Conservation (phyloP, 2,329 filamentous ascomycete genomes). For the Bipolaris zeicola region DNA sequence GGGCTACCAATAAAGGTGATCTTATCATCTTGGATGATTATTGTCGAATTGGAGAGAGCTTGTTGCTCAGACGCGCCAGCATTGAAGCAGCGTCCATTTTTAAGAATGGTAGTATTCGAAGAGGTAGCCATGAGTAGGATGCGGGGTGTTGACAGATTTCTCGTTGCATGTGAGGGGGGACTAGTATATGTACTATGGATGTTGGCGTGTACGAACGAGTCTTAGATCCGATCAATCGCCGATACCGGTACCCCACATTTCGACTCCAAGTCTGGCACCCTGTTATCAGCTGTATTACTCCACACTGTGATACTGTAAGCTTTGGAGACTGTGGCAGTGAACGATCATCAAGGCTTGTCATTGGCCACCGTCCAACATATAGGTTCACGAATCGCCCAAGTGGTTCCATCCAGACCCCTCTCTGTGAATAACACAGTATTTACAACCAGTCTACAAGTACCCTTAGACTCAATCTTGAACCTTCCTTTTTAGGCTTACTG, state of each 20-base stretch:
- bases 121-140: slow-evolving; percentile 17
- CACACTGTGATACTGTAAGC: neutral
- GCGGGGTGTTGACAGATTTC: neutral
- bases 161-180: slow-evolving; percentile 10
- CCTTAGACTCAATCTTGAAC: neutral
- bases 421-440: neutral
- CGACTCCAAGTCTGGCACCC: neutral
- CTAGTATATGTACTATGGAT: neutral
- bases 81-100: slow-evolving; percentile 36
- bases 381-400: neutral
- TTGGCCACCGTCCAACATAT: neutral
- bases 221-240: slow-evolving; percentile 24
- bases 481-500: too few relatives aligned
- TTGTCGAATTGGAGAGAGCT: slow-evolving; percentile 30
- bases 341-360: neutral
- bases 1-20: slow-evolving; percentile 51
- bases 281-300: slow-evolving; percentile 5
- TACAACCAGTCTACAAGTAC: too few relatives aligned
- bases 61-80: slow-evolving; percentile 5
- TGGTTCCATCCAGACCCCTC: too few relatives aligned
- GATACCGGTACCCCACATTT: slow-evolving; percentile 4
- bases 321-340: neutral
- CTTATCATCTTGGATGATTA: slow-evolving; percentile 50
- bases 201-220: neutral
- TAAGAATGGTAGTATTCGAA: slow-evolving; percentile 26